Evolutionary conservation across 345 rosid species (phyloP).

Genomic region (Ceriops tagal): DNA sequence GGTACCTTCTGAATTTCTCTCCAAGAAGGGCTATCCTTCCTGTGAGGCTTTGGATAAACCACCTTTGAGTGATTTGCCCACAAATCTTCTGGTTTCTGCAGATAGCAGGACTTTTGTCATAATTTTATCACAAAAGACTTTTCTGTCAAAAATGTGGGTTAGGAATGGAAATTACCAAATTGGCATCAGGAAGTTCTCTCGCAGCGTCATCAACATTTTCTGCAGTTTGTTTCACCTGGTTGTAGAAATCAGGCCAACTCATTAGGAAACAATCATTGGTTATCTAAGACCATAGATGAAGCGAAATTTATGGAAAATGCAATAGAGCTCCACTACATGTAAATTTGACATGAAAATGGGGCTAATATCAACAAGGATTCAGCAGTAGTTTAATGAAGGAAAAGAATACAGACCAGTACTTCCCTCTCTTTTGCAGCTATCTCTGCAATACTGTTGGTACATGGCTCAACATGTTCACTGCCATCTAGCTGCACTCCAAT

Average conservation of each 20-base stretch:
- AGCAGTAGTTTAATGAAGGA: neutral
- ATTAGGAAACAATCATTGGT: neutral
- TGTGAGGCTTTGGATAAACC: slow-evolving; percentile 84
- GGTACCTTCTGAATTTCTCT: slow-evolving; percentile 69
- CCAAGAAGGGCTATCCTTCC: slow-evolving; percentile 72
- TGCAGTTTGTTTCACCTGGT: slow-evolving; percentile 81
- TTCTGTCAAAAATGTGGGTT: neutral
- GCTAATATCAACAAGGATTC: too few relatives aligned
- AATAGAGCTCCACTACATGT: too few relatives aligned
- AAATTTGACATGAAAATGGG: too few relatives aligned
- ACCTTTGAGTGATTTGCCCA: slow-evolving; percentile 83
- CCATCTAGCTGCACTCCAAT: slow-evolving; percentile 97
- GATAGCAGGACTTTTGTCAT: slow-evolving; percentile 10
- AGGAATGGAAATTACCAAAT: slow-evolving; percentile 48
- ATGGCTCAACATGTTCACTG: slow-evolving; percentile 87
- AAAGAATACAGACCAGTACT: slow-evolving; percentile 46
- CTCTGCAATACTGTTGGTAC: slow-evolving; percentile 60
- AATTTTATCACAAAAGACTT: slow-evolving; percentile 12
- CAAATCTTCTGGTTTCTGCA: slow-evolving; percentile 89
- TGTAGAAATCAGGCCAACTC: slow-evolving; percentile 9
- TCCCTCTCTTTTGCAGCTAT: slow-evolving; percentile 60
- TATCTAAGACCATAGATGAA: too few relatives aligned
- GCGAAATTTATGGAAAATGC: too few relatives aligned
- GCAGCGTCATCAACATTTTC: slow-evolving; percentile 86
- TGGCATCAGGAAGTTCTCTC: slow-evolving; percentile 95